phyloP scores from a whole-genome alignment of 2,329 filamentous ascomycete genomes.

The Rutstroemia sp. region DNA sequence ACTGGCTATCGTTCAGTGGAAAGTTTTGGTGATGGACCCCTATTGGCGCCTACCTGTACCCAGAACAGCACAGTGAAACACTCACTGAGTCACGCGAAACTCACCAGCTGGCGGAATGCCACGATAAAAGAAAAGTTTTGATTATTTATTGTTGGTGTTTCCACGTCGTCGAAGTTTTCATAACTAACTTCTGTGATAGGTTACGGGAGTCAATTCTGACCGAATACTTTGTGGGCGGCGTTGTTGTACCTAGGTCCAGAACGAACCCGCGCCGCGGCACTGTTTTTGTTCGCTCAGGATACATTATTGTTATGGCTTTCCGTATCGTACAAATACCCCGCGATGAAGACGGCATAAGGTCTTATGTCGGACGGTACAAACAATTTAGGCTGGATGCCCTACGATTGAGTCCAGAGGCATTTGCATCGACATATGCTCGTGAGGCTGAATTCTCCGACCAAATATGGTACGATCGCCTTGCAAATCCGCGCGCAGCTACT shows the following conservation, averaged over 20 bases:
- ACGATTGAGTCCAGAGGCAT: conserved; percentile 27
- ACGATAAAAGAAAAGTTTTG: not conserved
- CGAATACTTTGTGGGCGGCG: not conserved
- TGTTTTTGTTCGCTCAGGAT: not conserved
- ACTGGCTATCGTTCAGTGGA: conserved; percentile 3
- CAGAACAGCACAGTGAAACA: not conserved
- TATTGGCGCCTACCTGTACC: conserved; percentile 5
- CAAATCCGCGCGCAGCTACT: conserved; percentile 31
- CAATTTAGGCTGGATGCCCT: conserved; percentile 22
- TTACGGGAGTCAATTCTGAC: not conserved
- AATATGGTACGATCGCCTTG: conserved; percentile 32
- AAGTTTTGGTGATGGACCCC: not conserved
- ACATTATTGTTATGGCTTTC: conserved; percentile 20
- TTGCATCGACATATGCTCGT: conserved; percentile 33
- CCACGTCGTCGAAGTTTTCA: not conserved
- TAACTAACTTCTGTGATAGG: not conserved
- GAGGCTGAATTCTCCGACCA: conserved; percentile 32
- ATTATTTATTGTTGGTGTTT: not conserved
- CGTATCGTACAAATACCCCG: conserved; percentile 22
- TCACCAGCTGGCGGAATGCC: not conserved
- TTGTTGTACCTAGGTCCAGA: not conserved
- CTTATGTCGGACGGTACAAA: conserved; percentile 20
- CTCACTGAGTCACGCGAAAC: conserved; percentile 1
- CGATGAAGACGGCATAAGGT: conserved; percentile 18
- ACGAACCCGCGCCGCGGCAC: not conserved